These are phyloP conservation scores for Thuidium tamariscinum DNA, from an alignment of 225 moss, liverwort and hornwort species.

Conservation along the genomic window DNA sequence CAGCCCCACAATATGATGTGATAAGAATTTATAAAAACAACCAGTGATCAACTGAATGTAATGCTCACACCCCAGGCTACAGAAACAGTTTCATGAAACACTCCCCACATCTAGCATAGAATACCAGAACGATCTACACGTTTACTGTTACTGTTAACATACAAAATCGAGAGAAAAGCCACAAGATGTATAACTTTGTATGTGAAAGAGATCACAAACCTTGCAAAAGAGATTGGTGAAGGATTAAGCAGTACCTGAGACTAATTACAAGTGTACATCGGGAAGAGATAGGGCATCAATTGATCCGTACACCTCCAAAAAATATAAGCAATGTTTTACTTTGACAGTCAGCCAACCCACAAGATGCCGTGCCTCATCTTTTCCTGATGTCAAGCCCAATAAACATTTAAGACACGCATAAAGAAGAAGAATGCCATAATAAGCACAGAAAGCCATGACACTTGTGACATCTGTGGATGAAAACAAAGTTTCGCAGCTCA, in stretches of 20 bases:
- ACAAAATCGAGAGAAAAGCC: background rate
- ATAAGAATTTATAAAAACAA: background rate
- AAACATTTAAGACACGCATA: background rate
- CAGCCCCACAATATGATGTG: constrained; percentile 2
- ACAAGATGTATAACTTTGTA: background rate
- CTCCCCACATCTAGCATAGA: background rate
- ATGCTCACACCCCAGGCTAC: background rate
- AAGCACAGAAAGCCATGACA: background rate
- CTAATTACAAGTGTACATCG: background rate
- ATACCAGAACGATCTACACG: background rate
- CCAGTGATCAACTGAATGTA: background rate
- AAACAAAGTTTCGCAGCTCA: background rate
- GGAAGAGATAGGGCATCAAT: background rate
- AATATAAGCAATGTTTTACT: background rate
- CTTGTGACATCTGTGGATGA: background rate
- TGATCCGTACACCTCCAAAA: constrained; percentile 2
- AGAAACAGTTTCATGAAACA: background rate
- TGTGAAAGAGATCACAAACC: background rate
- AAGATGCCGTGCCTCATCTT: constrained; percentile 37
- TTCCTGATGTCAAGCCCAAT: constrained; percentile 24
- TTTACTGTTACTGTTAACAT: background rate
- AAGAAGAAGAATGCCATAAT: background rate
- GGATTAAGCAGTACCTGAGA: background rate
- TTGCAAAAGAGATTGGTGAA: background rate
- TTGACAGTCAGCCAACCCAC: background rate